Percentiles rank a stretch among this genome's conserved stretches.
Conservation (phyloP, 768 basidiomycete genomes). For the Panellus pusillus region DNA sequence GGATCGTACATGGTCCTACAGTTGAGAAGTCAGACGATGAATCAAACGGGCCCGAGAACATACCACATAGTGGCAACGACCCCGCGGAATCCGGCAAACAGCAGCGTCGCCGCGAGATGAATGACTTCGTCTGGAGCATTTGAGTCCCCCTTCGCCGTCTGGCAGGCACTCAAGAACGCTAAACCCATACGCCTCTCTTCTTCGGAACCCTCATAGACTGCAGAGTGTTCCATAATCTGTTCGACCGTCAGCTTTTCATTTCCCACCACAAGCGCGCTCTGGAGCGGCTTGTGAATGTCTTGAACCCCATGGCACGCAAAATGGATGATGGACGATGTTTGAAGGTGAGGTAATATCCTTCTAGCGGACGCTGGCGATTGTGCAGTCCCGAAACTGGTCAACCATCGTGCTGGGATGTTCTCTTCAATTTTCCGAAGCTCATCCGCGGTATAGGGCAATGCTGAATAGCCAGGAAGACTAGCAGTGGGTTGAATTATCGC, state of each 20-base stretch:
- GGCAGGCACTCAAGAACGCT: conserved; percentile 34
- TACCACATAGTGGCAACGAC: conserved; percentile 38
- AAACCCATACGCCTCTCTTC: conserved; percentile 21
- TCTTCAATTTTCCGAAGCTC: background rate
- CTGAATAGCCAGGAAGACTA: background rate
- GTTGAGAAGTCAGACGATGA: background rate
- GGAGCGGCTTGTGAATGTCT: conserved; percentile 17
- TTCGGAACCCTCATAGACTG: conserved; percentile 19
- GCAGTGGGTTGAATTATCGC: background rate
- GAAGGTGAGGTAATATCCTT: background rate
- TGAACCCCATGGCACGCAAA: conserved; percentile 30
- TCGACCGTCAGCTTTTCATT: conserved; percentile 21
- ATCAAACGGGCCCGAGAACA: conserved; percentile 17
- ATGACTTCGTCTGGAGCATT: conserved; percentile 29
- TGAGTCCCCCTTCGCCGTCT: conserved; percentile 20
- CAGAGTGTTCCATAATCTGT: conserved; percentile 21
- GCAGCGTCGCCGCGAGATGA: conserved; percentile 33
- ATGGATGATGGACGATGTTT: conserved; percentile 15
- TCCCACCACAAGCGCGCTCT: conserved; percentile 20
- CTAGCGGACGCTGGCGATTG: background rate
- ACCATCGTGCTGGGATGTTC: background rate
- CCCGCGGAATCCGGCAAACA: conserved; percentile 26
- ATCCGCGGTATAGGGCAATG: background rate
- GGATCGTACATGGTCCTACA: conserved; percentile 18
- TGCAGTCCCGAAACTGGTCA: background rate